Evolutionary conservation across 1,284 basidiomycete genomes (phyloP).

Genomic region (Cutaneotrichosporon sp.): DNA sequence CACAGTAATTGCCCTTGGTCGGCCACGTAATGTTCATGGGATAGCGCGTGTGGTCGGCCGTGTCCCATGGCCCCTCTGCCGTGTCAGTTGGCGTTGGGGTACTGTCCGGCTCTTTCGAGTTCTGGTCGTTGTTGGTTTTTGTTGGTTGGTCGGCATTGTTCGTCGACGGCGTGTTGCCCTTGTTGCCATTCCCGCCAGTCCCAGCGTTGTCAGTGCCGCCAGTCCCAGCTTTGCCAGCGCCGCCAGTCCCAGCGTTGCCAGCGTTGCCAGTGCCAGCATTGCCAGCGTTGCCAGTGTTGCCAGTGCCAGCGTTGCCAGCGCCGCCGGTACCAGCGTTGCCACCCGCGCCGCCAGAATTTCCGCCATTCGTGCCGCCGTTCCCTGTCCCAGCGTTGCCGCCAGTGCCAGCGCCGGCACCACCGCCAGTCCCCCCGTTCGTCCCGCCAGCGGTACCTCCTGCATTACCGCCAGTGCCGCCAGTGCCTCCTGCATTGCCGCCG

Average conservation of each 20-base stretch:
- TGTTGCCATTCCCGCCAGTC: not conserved
- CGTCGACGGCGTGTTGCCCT: not conserved
- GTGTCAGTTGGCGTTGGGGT: not conserved
- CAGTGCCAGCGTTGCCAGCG: not conserved
- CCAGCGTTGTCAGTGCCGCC: no score
- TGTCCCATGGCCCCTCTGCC: not conserved
- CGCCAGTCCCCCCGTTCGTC: no score
- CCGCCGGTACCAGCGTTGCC: not conserved
- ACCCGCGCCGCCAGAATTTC: not conserved
- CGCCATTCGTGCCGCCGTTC: not conserved
- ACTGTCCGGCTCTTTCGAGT: not conserved
- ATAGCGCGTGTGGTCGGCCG: not conserved
- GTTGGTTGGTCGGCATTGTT: not conserved
- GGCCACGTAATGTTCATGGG: slow-evolving; percentile 2
- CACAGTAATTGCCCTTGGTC: slow-evolving; percentile 2
- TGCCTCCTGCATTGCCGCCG: not conserved
- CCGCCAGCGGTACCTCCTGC: no score
- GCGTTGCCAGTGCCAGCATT: not conserved
- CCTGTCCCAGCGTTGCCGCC: not conserved
- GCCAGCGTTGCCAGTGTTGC: not conserved
- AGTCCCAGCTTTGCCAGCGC: not conserved
- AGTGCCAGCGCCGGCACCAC: no score
- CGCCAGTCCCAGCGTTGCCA: not conserved
- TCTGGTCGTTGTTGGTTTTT: not conserved
- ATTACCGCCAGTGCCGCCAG: not conserved